Percentiles rank a stretch among this genome's conserved stretches.
phyloP scores from a whole-genome alignment of 768 basidiomycete species.

The Pilatotrama ljubarskyi region DNA sequence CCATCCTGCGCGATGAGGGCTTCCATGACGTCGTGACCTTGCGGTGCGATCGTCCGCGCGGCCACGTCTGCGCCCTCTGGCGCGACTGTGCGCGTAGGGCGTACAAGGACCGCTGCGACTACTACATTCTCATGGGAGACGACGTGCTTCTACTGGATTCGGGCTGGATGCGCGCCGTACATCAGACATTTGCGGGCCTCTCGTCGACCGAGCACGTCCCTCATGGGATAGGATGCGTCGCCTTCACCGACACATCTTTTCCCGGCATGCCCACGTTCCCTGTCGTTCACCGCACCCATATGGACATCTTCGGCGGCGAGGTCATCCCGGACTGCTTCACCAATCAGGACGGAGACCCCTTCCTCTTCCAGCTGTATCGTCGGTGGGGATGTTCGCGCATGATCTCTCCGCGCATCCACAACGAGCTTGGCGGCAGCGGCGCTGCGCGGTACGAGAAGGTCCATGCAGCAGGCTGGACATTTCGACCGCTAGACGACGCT shows the following conservation, averaged over 20 bases:
- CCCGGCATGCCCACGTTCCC: constrained; percentile 67
- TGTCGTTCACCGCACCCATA: constrained; percentile 52
- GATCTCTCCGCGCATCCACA: constrained; percentile 44
- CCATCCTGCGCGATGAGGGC: constrained; percentile 38
- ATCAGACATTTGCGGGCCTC: constrained; percentile 40
- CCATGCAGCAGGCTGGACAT: constrained; percentile 49
- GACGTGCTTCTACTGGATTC: constrained; percentile 51
- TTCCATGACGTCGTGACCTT: constrained; percentile 39
- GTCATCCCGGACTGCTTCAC: constrained; percentile 53
- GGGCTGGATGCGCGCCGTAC: constrained; percentile 50
- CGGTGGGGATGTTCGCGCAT: constrained; percentile 52
- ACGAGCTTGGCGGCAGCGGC: constrained; percentile 46
- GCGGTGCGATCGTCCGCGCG: constrained; percentile 40
- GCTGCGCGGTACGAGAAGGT: constrained; percentile 50
- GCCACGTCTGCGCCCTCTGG: constrained; percentile 57
- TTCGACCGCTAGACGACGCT: constrained; percentile 45
- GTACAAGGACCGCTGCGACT: constrained; percentile 49
- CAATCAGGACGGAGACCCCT: constrained; percentile 62
- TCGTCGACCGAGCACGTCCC: constrained; percentile 34
- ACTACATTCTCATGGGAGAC: constrained; percentile 55
- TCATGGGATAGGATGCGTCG: constrained; percentile 55
- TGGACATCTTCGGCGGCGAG: constrained; percentile 53
- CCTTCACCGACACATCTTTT: constrained; percentile 55
- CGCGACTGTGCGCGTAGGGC: constrained; percentile 48
- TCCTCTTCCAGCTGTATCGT: constrained; percentile 60